Base-by-base conservation (phyloP, 129 eudicot species). In the Tanacetum coccineum region DNA sequence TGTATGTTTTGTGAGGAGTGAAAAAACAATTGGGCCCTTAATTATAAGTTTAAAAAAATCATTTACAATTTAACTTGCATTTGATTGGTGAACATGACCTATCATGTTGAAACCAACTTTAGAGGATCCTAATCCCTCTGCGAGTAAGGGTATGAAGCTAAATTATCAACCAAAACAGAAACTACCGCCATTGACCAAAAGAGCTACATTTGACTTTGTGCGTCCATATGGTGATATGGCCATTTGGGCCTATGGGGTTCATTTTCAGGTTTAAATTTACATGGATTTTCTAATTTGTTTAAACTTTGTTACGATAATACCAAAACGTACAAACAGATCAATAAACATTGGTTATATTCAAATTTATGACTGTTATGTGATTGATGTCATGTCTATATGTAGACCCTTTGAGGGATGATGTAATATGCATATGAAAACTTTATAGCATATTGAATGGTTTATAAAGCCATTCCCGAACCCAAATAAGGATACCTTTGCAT, bases 401-500 rank as follows among this genome's bases (percentile, higher is more conserved):
- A 58, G 7, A 71, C 20, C 42, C 42, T 15, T 28, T 30, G 47
- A 32, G 30, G 56, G 59, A 47, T 13, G 14, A 46, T 5, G 30
- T 46, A 44, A 25, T 59, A 59, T 47, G 30, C 64, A 62, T 52
- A 72, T 40, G 40, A 17, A 39, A 67, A 20, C 62, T 47, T 14
- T 6, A 26, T 60, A 73, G 26, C n/a, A 17, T 22, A 64, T 18
- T 15, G 4, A 73, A 64, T 25, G 18, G 52, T 18, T 22, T 20
- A 58, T 13, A 39, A 48, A 64, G 42, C 64, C 21, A 32, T 15
- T 18, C 30, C 4, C 15, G 62, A 28, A 47, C 3, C 9, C 9
- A 10, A 57, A 56, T 72, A 17, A 61, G 28, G 39, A 26, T 12
- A 76, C 96, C 88, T 88, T 88, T 32, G 88, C 66, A 72, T 88